phyloP scores from a whole-genome alignment of 768 basidiomycete species.

The Trametes cingulata region DNA sequence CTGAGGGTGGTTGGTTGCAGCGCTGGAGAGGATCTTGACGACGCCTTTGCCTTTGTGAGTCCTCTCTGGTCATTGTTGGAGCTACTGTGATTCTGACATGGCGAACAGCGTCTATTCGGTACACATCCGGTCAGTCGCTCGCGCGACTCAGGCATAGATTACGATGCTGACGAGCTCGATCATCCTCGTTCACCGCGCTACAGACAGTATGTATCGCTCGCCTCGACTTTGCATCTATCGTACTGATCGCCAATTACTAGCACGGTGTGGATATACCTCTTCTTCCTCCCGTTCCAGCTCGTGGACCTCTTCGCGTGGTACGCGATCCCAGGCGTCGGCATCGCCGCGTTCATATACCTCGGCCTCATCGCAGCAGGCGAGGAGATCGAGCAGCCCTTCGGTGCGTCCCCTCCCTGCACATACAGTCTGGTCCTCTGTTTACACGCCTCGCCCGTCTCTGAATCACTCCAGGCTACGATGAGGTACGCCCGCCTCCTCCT shows the following conservation, averaged over 20 bases:
- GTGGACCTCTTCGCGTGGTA: conserved; percentile 62
- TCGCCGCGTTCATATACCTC: conserved; percentile 74
- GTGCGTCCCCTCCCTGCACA: conserved; percentile 36
- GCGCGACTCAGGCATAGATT: no score
- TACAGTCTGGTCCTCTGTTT: no score
- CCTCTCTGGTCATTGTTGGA: background rate
- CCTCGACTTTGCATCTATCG: no score
- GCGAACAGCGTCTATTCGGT: conserved; percentile 56
- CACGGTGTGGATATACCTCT: conserved; percentile 72
- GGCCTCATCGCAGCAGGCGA: conserved; percentile 74
- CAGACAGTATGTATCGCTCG: no score
- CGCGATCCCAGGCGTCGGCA: conserved; percentile 63
- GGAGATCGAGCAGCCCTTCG: conserved; percentile 71
- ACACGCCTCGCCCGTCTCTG: no score
- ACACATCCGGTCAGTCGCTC: conserved; percentile 49
- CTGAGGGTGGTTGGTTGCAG: conserved; percentile 30
- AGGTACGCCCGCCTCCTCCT: conserved; percentile 36
- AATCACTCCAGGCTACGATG: conserved; percentile 68
- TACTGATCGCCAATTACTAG: conserved; percentile 24
- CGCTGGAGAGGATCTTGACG: conserved; percentile 59
- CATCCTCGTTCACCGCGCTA: no score
- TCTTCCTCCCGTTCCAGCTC: conserved; percentile 78
- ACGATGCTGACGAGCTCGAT: no score
- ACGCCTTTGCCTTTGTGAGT: conserved; percentile 68
- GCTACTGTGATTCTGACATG: conserved; percentile 3